A percentile compares a stretch with the other conserved stretches of the same genome.
phyloP scores from a whole-genome alignment of 495 filamentous ascomycete genomes.

The Penicillium waksmanii region DNA sequence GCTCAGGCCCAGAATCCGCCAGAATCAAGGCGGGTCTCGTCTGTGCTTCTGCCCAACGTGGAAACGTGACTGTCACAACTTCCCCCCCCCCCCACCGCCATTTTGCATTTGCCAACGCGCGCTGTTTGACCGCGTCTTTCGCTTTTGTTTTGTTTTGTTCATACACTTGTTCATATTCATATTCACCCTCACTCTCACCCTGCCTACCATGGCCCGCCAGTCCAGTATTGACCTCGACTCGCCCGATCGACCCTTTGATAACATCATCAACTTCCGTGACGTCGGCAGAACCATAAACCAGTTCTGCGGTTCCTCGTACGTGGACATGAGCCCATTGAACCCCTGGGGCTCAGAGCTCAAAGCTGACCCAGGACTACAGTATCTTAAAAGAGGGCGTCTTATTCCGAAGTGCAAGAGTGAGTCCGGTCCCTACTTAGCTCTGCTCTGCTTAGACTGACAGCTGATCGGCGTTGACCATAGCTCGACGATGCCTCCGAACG shows the following conservation, averaged over 20 bases:
- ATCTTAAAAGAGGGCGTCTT: slow-evolving; percentile 69
- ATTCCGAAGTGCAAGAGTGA: slow-evolving; percentile 76
- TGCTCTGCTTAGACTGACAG: slow-evolving; percentile 2
- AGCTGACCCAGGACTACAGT: slow-evolving; percentile 37
- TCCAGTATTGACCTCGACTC: slow-evolving; percentile 47
- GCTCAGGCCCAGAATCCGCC: slow-evolving; percentile 22
- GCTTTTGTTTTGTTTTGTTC: not conserved
- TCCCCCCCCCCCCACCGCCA: slow-evolving; percentile 33
- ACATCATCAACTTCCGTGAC: slow-evolving; percentile 83
- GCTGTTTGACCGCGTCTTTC: slow-evolving; percentile 7
- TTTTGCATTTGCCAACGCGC: slow-evolving; percentile 18
- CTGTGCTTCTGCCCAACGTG: slow-evolving; percentile 29
- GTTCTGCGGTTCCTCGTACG: slow-evolving; percentile 56
- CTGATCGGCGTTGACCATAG: slow-evolving; percentile 16
- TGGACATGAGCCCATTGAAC: not conserved
- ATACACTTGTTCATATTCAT: slow-evolving; percentile 7
- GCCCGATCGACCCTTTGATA: slow-evolving; percentile 59
- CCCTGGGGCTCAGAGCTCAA: slow-evolving; percentile 2
- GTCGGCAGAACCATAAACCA: slow-evolving; percentile 75
- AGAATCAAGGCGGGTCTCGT: not conserved
- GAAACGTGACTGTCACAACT: too few relatives aligned
- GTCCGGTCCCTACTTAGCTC: not conserved
- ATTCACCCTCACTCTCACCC: not conserved
- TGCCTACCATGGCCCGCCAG: slow-evolving; percentile 29
- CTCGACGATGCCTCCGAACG: slow-evolving; percentile 69